These are phyloP conservation scores for Jamesozyma hellenica DNA, from an alignment of 805 yeast species.

Conservation along the genomic window DNA sequence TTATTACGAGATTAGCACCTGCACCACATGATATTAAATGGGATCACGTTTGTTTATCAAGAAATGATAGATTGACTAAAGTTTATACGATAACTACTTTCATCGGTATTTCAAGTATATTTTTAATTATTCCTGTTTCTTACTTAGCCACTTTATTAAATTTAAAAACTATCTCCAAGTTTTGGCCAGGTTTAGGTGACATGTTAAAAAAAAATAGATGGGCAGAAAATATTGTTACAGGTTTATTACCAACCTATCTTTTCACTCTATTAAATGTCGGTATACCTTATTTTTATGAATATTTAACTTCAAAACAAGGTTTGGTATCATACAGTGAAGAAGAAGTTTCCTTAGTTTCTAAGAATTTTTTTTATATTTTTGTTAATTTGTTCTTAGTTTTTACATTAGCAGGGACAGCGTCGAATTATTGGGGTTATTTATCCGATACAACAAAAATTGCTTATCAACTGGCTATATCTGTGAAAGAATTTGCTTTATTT, in stretches of 20 bases:
- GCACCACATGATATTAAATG: constrained; percentile 94
- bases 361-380: constrained; percentile 89
- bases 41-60: constrained; percentile 77
- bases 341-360: constrained; percentile 79
- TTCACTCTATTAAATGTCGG: constrained; percentile 75
- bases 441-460: constrained; percentile 89
- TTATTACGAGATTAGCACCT: constrained; percentile 81
- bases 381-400: constrained; percentile 89
- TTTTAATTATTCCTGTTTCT: constrained; percentile 73
- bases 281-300: constrained; percentile 79
- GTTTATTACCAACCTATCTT: constrained; percentile 81
- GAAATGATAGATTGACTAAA: constrained; percentile 59
- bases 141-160: constrained; percentile 77
- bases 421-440: constrained; percentile 65
- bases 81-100: constrained; percentile 31
- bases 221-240: constrained; percentile 76
- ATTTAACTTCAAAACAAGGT: constrained; percentile 77
- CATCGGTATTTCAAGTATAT: constrained; percentile 46
- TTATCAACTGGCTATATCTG: constrained; percentile 69
- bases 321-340: constrained; percentile 87
- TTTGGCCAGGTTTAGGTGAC: constrained; percentile 76
- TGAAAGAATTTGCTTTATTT: constrained; percentile 70
- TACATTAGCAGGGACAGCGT: constrained; percentile 87
- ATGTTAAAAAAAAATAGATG: constrained; percentile 53
- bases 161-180: constrained; percentile 61